These are phyloP conservation scores for Schoenoplectus triqueter DNA, from an alignment of 202 grass and related monocot genomes.

Conservation along the genomic window DNA sequence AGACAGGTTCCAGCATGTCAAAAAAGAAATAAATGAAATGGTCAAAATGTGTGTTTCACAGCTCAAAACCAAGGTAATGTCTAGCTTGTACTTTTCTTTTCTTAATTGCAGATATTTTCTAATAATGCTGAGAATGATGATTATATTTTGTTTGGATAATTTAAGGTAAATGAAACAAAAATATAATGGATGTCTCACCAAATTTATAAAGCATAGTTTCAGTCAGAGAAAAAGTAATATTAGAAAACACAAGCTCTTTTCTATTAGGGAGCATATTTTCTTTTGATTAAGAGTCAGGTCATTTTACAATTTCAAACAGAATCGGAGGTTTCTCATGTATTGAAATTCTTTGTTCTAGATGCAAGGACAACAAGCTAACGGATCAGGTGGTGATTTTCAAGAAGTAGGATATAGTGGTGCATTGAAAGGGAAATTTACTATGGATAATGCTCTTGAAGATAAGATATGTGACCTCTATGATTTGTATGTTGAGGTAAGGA, in stretches of 20 bases:
- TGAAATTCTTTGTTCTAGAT: constrained; percentile 27
- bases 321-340: background rate
- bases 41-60: constrained; percentile 63
- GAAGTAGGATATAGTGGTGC: constrained; percentile 51
- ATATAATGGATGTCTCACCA: constrained; percentile 12
- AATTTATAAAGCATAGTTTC: constrained; percentile 27
- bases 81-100: background rate
- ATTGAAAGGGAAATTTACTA: constrained; percentile 70
- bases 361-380: constrained; percentile 59
- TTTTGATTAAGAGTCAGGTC: constrained; percentile 39
- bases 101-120: background rate
- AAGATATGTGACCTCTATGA: constrained; percentile 97
- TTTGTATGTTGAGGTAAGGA: constrained; percentile 93
- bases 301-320: constrained; percentile 6
- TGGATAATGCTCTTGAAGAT: constrained; percentile 87
- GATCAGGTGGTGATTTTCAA: constrained; percentile 82
- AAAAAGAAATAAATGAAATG: constrained; percentile 93
- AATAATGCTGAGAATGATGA: background rate
- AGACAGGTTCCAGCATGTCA: constrained; percentile 75
- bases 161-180: background rate
- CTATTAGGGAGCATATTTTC: background rate
- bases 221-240: constrained; percentile 34
- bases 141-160: constrained; percentile 14
- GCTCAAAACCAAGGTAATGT: constrained; percentile 65
- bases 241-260: background rate